phyloP scores from a whole-genome alignment of 2,329 filamentous ascomycete genomes.

The Myriosclerotinia duriaeana region DNA sequence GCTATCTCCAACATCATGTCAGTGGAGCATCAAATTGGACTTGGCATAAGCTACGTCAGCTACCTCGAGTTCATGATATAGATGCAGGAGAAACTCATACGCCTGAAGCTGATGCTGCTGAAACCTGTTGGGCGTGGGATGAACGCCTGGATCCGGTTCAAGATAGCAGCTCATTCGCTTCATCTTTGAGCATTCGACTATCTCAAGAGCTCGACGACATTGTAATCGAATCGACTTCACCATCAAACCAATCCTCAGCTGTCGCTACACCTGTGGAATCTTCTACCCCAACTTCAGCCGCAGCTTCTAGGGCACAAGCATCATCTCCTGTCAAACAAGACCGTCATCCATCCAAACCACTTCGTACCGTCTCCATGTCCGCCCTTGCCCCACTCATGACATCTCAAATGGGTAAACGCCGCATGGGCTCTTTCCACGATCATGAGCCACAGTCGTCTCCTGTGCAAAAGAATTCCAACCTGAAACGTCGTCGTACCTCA shows the following conservation, averaged over 20 bases:
- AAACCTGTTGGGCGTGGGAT: slow-evolving; percentile 67
- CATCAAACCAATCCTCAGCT: slow-evolving; percentile 40
- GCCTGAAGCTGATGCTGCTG: slow-evolving; percentile 60
- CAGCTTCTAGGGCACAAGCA: slow-evolving; percentile 6
- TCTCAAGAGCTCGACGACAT: slow-evolving; percentile 40
- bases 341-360: slow-evolving; percentile 45
- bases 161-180: slow-evolving; percentile 41
- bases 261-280: slow-evolving; percentile 35
- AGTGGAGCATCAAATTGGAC: slow-evolving; percentile 54
- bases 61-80: slow-evolving; percentile 57
- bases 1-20: slow-evolving; percentile 64
- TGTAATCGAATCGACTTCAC: slow-evolving; percentile 32
- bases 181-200: slow-evolving; percentile 47
- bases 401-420: slow-evolving; percentile 43
- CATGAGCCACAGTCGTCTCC: slow-evolving; percentile 35
- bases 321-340: slow-evolving; percentile 35
- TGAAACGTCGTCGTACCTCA: slow-evolving; percentile 45
- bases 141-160: slow-evolving; percentile 33
- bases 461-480: slow-evolving; percentile 17
- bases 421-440: slow-evolving; percentile 48
- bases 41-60: slow-evolving; percentile 66
- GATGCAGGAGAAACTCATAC: slow-evolving; percentile 48
- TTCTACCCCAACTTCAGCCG: slow-evolving; percentile 35
- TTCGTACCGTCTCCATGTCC: slow-evolving; percentile 56
- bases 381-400: slow-evolving; percentile 45